phyloP scores from a whole-genome alignment of 2,329 filamentous ascomycete species.

The Ophiobolus disseminans region DNA sequence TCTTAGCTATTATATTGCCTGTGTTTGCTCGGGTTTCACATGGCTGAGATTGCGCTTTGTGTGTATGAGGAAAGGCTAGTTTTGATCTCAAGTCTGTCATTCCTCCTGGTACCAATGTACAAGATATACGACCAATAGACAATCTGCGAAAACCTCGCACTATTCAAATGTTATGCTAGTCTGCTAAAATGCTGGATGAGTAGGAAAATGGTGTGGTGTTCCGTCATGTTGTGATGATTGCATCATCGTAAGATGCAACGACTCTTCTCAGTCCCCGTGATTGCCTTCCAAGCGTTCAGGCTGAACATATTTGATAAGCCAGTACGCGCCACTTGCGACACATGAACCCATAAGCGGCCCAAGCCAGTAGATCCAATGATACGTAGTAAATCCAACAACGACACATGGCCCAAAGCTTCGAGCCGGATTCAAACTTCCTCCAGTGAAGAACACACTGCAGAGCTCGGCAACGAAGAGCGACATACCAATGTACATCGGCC shows the following conservation, averaged over 20 bases:
- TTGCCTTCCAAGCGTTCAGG: background rate
- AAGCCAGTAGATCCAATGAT: conserved; percentile 54
- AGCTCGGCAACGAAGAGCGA: conserved; percentile 69
- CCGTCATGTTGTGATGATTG: background rate
- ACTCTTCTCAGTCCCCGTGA: background rate
- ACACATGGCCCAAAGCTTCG: conserved; percentile 56
- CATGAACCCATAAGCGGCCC: conserved; percentile 51
- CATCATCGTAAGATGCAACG: background rate
- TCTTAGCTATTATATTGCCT: no score
- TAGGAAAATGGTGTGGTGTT: background rate
- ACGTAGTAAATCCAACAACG: conserved; percentile 46
- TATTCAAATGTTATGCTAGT: no score
- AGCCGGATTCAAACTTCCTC: conserved; percentile 56
- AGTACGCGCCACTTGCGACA: conserved; percentile 57
- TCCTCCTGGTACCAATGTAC: no score
- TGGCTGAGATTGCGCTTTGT: no score
- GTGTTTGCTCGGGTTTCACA: no score
- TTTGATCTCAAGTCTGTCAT: no score
- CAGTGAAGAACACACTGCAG: conserved; percentile 56
- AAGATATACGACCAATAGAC: no score
- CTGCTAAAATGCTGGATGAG: no score
- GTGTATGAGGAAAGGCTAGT: no score
- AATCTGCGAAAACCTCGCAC: no score
- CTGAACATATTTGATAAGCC: conserved; percentile 46
- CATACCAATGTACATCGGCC: conserved; percentile 75